Evolutionary conservation across 495 filamentous ascomycete genomes (phyloP), one percentile per base, ranked within the genome.

Genomic region (Xylaria curta): DNA sequence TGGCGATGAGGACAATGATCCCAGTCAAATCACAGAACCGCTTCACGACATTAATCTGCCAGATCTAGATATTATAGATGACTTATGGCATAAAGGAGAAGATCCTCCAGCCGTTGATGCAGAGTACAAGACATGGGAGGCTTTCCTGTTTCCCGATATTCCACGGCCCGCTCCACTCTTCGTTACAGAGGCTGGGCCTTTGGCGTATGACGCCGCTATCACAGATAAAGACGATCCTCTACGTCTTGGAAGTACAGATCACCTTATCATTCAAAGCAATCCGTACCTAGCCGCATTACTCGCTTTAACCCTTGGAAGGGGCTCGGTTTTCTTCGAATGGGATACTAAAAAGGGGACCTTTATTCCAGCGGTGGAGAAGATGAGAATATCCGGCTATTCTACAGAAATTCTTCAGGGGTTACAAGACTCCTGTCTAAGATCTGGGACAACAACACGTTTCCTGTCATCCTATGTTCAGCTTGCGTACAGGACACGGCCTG

Each of bases 271-370:
- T 19, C 81, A 80, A 44, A 74, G 84, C 21, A 81, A 85, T 53
- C 71, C 86, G 2, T 90, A 93, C 73, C 77, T 91, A 44, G 77
- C 87, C 59, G 91, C 89, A 28, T 80, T 97, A 24, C 79, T 93
- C 46, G 87, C 89, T 62, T 86, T 97, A 12, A 92, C 91, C 0
- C 84, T 98, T 3, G 96, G 96, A 6, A 88, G 94, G 81, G 91
- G 89, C 62, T 97, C 95, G 0, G 79, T 91, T 12, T 87, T 97
- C 60, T 98, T 97, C 79, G 78, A 78, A 1, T 97, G 90, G 83
- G 85, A 93, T 67, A 76, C 85, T 38, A 76, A 82, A 31, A 87
- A 84, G 40, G 80, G 80, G 64, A 79, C 80, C 9, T 97, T 97
- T 74, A 79, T 81, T 46, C 89, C 86, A 44, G 81, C 82, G 9